Conservation (phyloP, 257 asterid species). For the Solanum rostratum region DNA sequence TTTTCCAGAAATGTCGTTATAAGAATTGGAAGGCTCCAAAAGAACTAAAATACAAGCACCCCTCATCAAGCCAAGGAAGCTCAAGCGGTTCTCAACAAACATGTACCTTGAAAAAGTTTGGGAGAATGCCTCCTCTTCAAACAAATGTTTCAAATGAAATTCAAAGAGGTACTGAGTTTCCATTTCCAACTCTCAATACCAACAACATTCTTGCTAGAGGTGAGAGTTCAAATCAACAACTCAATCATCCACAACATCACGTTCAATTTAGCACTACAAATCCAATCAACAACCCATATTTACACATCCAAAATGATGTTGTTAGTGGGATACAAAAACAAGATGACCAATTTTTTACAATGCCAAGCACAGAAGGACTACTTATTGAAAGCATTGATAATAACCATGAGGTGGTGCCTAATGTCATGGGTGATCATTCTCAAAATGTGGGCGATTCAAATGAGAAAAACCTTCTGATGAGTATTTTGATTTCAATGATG, state of each 20-base stretch:
- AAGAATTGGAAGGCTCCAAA: constrained; percentile 9
- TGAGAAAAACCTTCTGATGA: too few species aligned
- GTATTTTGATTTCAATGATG: too few species aligned
- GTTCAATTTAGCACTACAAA: too few species aligned
- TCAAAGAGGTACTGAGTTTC: neutral
- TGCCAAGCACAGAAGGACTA: too few species aligned
- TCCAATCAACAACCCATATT: neutral
- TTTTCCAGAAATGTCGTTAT: constrained; percentile 17
- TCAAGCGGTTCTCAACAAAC: neutral
- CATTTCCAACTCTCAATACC: neutral
- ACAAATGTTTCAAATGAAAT: too few species aligned
- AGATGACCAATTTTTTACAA: neutral
- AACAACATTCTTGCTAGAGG: neutral
- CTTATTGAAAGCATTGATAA: too few species aligned
- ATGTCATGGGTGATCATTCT: too few species aligned
- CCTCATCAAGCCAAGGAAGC: neutral
- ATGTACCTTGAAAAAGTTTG: neutral
- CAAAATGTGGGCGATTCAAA: too few species aligned
- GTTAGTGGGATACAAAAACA: neutral
- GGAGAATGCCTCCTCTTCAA: neutral
- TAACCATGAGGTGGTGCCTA: too few species aligned
- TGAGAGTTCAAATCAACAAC: neutral
- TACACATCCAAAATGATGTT: neutral
- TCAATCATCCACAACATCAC: neutral
- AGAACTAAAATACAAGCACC: neutral